A percentile compares a stretch with the other conserved stretches of the same genome.
phyloP scores from a whole-genome alignment of 495 filamentous ascomycete species.

The Lepraria neglecta region DNA sequence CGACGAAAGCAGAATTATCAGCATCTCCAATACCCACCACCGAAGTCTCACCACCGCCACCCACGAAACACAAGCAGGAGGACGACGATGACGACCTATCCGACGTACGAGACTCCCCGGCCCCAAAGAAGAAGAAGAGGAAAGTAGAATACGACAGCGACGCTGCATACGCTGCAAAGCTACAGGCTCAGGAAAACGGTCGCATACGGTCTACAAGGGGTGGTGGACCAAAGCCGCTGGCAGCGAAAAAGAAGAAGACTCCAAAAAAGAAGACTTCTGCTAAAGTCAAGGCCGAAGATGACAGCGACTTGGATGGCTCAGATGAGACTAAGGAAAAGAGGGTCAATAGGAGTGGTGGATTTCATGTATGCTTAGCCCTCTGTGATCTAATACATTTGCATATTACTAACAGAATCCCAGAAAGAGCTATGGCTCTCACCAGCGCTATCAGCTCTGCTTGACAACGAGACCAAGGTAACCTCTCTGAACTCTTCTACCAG shows the following conservation, averaged over 20 bases:
- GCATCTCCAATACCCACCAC: slow-evolving; percentile 41
- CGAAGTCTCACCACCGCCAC: slow-evolving; percentile 43
- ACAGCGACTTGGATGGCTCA: slow-evolving; percentile 65
- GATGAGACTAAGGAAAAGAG: slow-evolving; percentile 56
- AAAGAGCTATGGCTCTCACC: slow-evolving; percentile 62
- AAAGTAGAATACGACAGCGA: slow-evolving; percentile 64
- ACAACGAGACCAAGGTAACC: slow-evolving; percentile 54
- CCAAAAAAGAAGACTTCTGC: slow-evolving; percentile 62
- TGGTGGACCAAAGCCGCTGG: slow-evolving; percentile 49
- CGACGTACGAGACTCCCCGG: slow-evolving; percentile 41
- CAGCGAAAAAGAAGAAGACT: slow-evolving; percentile 57
- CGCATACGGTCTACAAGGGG: slow-evolving; percentile 67
- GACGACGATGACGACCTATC: slow-evolving; percentile 45
- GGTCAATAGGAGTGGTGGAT: slow-evolving; percentile 58
- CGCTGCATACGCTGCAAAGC: slow-evolving; percentile 72
- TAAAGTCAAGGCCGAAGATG: slow-evolving; percentile 69
- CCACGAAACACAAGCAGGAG: slow-evolving; percentile 57
- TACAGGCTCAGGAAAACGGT: slow-evolving; percentile 88
- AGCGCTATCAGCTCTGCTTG: slow-evolving; percentile 57
- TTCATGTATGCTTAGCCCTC: slow-evolving; percentile 50
- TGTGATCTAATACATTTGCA: slow-evolving; percentile 6
- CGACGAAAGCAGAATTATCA: slow-evolving; percentile 21
- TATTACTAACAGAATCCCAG: slow-evolving; percentile 33
- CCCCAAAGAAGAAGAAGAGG: slow-evolving; percentile 50
- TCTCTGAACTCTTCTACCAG: background rate